phyloP scores from a whole-genome alignment of 257 asterid species.

The Gynochthodes officinalis region DNA sequence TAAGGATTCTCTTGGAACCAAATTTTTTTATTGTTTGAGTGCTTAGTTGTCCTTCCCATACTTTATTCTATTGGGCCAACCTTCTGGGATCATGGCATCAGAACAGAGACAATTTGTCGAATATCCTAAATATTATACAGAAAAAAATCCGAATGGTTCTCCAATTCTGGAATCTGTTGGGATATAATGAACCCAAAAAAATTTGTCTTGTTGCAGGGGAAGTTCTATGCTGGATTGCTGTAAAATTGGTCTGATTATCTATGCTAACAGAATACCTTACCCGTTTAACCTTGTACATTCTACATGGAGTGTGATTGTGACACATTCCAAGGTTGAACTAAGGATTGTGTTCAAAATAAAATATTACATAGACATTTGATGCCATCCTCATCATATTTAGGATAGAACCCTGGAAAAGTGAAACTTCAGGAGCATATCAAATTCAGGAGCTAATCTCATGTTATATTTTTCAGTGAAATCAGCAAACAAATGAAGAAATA shows the following conservation, averaged over 20 bases:
- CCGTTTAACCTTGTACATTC: not conserved
- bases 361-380: no score
- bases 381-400: no score
- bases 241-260: no score
- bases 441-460: not conserved
- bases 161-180: not conserved
- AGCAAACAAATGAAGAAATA: not conserved
- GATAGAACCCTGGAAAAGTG: no score
- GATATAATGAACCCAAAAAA: not conserved
- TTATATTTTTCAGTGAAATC: not conserved
- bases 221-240: no score
- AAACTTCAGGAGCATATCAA: no score
- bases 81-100: not conserved
- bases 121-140: not conserved
- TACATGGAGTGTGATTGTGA: no score
- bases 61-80: not conserved
- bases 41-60: not conserved
- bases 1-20: no score
- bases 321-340: no score
- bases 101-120: not conserved
- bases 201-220: not conserved
- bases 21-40: not conserved
- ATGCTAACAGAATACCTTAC: not conserved
- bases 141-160: not conserved
- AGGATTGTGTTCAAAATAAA: no score